Base-by-base conservation (phyloP, 2,329 filamentous ascomycete species). In the Ophiostoma fasciatum region DNA sequence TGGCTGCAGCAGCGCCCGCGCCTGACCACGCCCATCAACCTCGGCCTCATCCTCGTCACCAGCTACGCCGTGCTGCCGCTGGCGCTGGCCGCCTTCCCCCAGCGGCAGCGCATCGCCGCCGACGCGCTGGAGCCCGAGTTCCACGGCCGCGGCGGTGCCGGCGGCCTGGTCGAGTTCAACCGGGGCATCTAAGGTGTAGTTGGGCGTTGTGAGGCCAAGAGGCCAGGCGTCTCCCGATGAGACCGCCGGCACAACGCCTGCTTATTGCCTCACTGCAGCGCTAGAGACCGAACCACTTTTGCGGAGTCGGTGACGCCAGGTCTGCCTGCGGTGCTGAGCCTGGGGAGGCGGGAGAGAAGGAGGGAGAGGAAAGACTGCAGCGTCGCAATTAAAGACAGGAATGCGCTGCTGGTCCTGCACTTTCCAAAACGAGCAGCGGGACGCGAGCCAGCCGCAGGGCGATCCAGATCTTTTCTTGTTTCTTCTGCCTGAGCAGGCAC, bases 121-220 rank as follows among this genome's bases (percentile, higher is more conserved):
- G 68, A 72, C 21, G 74, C 64, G 34, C 61, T 98, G 38, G 90
- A 96, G 65, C 66, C 79, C 44, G 82, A 94, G 58, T 96, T 98
- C 55, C 79, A 78, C 60, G 78, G 74, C 7, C 72, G 71, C 38
- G 87, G 84, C 22, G 88, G 87, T 1, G 71, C 78, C 44, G 71
- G 71, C 37, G 87, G 82, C 0, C 66, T 84, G 63, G 82, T 98
- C n/a, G 83, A 92, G 54, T 96, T 98, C 60, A 96, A 98, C 58
- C 74, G 90, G 51, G 90, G 90, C 11, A 88, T 98, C 49, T 94
- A 39, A 22, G 19, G 11, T 4, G 20, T 8, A 12, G 19, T 3
- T 7, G 21, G 20, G 20, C 20, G 20, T 22, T 10, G 5, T 22
- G 9, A 23, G 22, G 7, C 22, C 4, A 23, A 23, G 22, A 9